A percentile compares a stretch with the other conserved stretches of the same genome.
Evolutionary conservation across 148 eudicot genomes (phyloP).

Genomic region (Bassia scoparia): DNA sequence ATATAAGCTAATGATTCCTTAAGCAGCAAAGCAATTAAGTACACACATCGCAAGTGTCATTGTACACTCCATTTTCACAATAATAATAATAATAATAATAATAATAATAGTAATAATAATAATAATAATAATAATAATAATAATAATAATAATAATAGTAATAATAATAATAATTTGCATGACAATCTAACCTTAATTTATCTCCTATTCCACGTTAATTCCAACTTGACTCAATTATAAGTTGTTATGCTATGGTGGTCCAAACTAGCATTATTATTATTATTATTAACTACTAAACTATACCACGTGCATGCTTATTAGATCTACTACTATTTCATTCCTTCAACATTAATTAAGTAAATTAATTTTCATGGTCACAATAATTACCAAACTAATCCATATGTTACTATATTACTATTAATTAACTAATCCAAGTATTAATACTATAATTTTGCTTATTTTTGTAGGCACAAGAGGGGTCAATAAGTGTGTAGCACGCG

Average conservation of each 20-base stretch:
- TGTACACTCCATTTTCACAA: neutral
- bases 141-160: no score
- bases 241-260: conserved; percentile 16
- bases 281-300: neutral
- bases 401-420: neutral
- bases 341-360: neutral
- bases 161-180: no score
- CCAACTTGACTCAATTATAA: conserved; percentile 25
- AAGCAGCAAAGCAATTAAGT: neutral
- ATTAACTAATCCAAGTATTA: no score
- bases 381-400: no score
- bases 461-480: neutral
- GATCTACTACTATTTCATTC: neutral
- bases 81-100: no score
- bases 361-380: neutral
- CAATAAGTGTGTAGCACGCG: conserved; percentile 17
- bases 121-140: no score
- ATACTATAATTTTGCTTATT: no score
- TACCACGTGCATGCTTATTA: conserved; percentile 20
- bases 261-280: neutral
- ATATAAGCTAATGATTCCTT: neutral
- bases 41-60: neutral
- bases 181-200: neutral
- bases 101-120: no score
- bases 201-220: conserved; percentile 4